Evolutionary conservation across 2,329 filamentous ascomycete species (phyloP), one percentile per base, ranked within the genome.

Genomic region (Colletotrichum endophyticum): DNA sequence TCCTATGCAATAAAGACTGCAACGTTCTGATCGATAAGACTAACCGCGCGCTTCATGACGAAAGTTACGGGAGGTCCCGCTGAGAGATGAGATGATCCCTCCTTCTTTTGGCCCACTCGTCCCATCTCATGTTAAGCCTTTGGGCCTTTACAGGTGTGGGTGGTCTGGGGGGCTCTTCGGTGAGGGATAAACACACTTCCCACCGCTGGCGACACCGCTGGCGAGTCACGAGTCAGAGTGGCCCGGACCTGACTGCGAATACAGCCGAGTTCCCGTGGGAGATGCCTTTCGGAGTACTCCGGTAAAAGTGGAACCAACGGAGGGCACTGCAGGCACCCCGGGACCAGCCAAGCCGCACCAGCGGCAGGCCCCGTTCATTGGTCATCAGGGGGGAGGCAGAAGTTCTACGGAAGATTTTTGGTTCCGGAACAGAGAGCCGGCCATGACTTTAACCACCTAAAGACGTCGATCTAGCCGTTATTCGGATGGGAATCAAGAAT

Each of bases 21-120:
- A 39, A 4, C 27, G 39, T 30, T 36, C 7, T 13, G 16, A 53
- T 39, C 22, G 22, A 39, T 32, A 57, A 67, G 32, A 63, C 36
- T 57, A 72, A 67, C 73, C 73, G 69, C 73, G 69, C 73, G 73
- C 62, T 75, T 75, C 68, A 63, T 75, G 69, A 75, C 73, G 28
- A 39, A 16, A 34, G 36, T 32, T 39, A 63, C 39, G 62, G 73
- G 61, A 66, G 8, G 34, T 66, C 13, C 56, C 56, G 22, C 25
- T 8, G 3, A 44, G 11, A 63, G 32, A 63, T 39, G 30, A 66
- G 62, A 62, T 49, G 62, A 67, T 32, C 28, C 25, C 16, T 53
- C 11, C 16, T 19, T 12, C 3, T 15, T 63, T 63, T 19, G 19
- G 62, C 25, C 53, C 62, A 30, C 69, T 34, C 34, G 22, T 71